Conservation (phyloP, 441 rosid genomes). For the Isatis lusitanica region DNA sequence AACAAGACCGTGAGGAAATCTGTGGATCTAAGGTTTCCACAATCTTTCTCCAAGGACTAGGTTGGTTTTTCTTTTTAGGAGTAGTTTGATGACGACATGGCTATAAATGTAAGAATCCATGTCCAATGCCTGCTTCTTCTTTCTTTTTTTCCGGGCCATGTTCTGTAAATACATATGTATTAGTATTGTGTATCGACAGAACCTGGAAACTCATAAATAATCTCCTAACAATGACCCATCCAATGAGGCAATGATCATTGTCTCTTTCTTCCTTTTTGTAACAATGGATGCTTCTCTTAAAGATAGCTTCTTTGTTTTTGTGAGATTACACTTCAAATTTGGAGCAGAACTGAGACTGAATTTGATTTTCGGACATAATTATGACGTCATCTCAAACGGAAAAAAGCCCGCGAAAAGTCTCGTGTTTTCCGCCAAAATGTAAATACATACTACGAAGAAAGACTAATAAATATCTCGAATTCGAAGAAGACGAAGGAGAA, state of each 20-base stretch:
- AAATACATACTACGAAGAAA: no score
- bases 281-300: slow-evolving; percentile 11
- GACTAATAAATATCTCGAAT: no score
- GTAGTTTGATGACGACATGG: slow-evolving; percentile 4
- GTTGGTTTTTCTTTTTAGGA: not conserved
- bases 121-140: not conserved
- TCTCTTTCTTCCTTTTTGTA: not conserved
- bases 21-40: slow-evolving; percentile 16
- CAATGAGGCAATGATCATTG: not conserved
- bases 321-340: not conserved
- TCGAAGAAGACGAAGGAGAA: not conserved
- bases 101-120: slow-evolving; percentile 3
- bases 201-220: not conserved
- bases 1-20: slow-evolving; percentile 9
- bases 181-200: slow-evolving; percentile 14
- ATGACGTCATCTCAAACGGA: slow-evolving; percentile 16
- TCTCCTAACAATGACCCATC: no score
- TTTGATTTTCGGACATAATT: not conserved
- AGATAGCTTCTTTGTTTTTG: not conserved
- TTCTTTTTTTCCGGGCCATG: not conserved
- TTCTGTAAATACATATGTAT: slow-evolving; percentile 28
- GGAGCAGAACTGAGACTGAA: not conserved
- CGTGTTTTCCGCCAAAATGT: slow-evolving; percentile 31
- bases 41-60: slow-evolving; percentile 18
- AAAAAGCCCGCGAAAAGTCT: slow-evolving; percentile 31